Evolutionary conservation across 2,329 filamentous ascomycete species (phyloP).

Genomic region (Corinectria fuckeliana): DNA sequence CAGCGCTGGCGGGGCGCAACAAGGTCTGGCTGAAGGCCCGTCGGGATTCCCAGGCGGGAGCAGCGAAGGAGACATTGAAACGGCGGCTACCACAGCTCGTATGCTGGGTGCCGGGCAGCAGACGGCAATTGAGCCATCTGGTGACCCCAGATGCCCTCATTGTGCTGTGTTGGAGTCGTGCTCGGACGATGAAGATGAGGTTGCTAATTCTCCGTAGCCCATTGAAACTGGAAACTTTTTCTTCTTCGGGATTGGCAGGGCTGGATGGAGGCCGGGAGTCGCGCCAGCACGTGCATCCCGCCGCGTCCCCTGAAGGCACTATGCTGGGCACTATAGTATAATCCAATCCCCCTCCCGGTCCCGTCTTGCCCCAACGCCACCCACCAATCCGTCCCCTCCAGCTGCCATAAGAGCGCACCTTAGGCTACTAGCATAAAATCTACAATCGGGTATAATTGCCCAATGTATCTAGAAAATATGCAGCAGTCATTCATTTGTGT

Average conservation of each 20-base stretch:
- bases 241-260: conserved; percentile 35
- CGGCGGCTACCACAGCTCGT: conserved; percentile 36
- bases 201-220: conserved; percentile 34
- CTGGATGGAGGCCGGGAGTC: no score
- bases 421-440: no score
- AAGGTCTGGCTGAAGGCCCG: conserved; percentile 45
- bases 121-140: conserved; percentile 51
- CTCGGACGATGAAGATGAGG: conserved; percentile 31
- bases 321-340: no score
- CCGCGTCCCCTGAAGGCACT: conserved; percentile 11
- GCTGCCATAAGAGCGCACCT: no score
- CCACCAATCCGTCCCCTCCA: not conserved
- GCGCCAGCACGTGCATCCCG: conserved; percentile 32
- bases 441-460: no score
- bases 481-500: not conserved
- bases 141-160: conserved; percentile 49
- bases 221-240: conserved; percentile 42
- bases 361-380: conserved; percentile 1
- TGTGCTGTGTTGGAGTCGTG: conserved; percentile 36
- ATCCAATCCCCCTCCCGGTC: no score
- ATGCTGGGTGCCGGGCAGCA: conserved; percentile 41
- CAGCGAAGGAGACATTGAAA: conserved; percentile 35
- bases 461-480: not conserved
- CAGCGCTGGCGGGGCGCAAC: conserved; percentile 40
- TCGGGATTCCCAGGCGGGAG: conserved; percentile 32